Base-by-base conservation (phyloP, 2,329 filamentous ascomycete species). In the Scorias spongiosa region DNA sequence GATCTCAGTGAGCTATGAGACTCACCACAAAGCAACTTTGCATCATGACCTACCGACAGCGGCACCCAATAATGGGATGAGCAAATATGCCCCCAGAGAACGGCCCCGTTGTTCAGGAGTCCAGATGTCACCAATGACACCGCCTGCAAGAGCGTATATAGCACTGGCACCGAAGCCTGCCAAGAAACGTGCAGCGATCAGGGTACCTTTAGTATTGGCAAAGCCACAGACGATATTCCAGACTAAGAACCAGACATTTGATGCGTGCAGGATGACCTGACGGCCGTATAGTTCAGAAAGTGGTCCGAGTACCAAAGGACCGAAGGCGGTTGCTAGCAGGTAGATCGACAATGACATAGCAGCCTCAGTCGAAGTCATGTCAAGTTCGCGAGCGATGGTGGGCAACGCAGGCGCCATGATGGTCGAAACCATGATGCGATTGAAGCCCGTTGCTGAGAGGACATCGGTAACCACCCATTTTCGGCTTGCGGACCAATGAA, bases 381-480 rank as follows among this genome's bases (percentile, higher is more conserved):
- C 10, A 8, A 55, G 45, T 17, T 50, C 46, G 9, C 44, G 10
- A 6, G 41, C 41, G 29, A 54, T 48, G 10, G 37, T 28, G 11
- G 20, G 18, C n/a, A 53, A 41, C 29, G 50, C 53, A n/a, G 52
- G 71, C 0, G 72, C 72, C 10, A 75, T 66, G 63, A 76, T 74
- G 0, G 69, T 70, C 2, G 68, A 70, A 0, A 71, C 66, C 48
- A 74, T 63, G 46, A 72, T 71, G 9, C 67, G 66, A 39, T 69
- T 70, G 49, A 74, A 72, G 7, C 68, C 69, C 0, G 67, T 69
- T 2, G 65, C 64, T 0, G 70, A 72, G 1, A 72, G 60, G 2
- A 71, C 63, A 40, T 67, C 54, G 2, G 70, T 74, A 1, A 69
- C 66, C 0, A 61, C 60, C 71, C 70, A 74, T 54, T 73, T 74